phyloP scores from a whole-genome alignment of 2,329 filamentous ascomycete species.

The Beauveria sp. region DNA sequence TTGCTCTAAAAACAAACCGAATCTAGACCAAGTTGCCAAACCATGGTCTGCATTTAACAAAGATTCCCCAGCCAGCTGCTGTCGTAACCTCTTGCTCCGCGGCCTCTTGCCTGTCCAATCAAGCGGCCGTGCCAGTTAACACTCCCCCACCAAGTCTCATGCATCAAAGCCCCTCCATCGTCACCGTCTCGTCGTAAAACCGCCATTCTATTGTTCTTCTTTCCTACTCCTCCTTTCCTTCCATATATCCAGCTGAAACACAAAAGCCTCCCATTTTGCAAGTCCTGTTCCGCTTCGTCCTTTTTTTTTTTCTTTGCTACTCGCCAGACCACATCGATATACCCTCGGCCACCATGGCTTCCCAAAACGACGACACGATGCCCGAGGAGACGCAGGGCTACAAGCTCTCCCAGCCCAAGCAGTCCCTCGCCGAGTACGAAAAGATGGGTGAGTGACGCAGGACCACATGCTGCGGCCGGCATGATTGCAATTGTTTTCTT shows the following conservation, averaged over 20 bases:
- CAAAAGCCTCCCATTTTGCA: background rate
- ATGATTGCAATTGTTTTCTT: background rate
- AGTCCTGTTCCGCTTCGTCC: background rate
- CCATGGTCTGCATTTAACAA: background rate
- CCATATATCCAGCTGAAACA: background rate
- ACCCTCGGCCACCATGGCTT: conserved; percentile 47
- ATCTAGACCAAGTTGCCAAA: background rate
- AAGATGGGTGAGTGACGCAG: conserved; percentile 65
- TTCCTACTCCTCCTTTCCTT: background rate
- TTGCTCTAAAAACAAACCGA: background rate
- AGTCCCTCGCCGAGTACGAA: conserved; percentile 90
- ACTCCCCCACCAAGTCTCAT: conserved; percentile 10
- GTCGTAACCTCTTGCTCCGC: background rate
- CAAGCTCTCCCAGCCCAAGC: conserved; percentile 95
- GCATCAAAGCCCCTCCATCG: conserved; percentile 24
- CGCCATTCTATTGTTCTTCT: conserved; percentile 12
- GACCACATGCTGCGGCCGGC: no score
- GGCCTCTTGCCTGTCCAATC: conserved; percentile 5
- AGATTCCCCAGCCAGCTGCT: background rate
- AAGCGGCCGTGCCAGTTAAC: background rate
- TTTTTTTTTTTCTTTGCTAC: background rate
- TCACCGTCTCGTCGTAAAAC: conserved; percentile 22
- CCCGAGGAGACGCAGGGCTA: conserved; percentile 89
- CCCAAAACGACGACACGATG: conserved; percentile 70
- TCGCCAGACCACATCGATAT: conserved; percentile 18